Evolutionary conservation across 1,284 basidiomycete genomes (phyloP).

Genomic region (Ceratobasidium sp.): DNA sequence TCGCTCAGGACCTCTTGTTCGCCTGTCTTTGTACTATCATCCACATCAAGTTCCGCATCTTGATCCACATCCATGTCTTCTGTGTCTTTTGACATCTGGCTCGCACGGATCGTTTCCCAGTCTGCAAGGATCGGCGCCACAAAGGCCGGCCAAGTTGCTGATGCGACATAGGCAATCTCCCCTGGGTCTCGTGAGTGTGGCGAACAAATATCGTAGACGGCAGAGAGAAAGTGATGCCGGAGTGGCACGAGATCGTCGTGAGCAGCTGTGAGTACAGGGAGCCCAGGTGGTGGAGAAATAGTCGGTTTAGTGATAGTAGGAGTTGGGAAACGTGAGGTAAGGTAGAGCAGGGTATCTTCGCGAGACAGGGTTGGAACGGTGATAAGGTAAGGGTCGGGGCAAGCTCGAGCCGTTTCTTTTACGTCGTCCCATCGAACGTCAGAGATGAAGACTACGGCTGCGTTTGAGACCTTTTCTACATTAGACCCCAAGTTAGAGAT

Average conservation of each 20-base stretch:
- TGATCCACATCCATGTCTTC: slow-evolving; percentile 42
- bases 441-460: slow-evolving; percentile 76
- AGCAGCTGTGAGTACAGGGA: slow-evolving; percentile 61
- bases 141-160: slow-evolving; percentile 85
- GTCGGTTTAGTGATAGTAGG: slow-evolving; percentile 51
- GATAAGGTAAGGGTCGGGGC: slow-evolving; percentile 83
- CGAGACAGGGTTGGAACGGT: slow-evolving; percentile 71
- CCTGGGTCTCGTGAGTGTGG: slow-evolving; percentile 76
- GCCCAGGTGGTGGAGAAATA: slow-evolving; percentile 63
- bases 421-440: slow-evolving; percentile 81
- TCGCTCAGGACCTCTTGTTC: slow-evolving; percentile 40
- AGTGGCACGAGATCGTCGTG: slow-evolving; percentile 60
- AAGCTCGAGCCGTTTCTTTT: slow-evolving; percentile 75
- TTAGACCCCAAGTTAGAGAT: slow-evolving; percentile 37
- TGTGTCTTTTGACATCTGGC: slow-evolving; percentile 16
- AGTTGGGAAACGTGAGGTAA: slow-evolving; percentile 60
- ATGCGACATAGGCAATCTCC: slow-evolving; percentile 82
- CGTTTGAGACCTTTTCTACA: slow-evolving; percentile 59
- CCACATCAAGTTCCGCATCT: slow-evolving; percentile 41
- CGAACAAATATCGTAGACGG: slow-evolving; percentile 74
- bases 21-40: slow-evolving; percentile 4
- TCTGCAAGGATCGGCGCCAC: slow-evolving; percentile 75
- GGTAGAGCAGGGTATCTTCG: slow-evolving; percentile 64
- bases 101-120: slow-evolving; percentile 54
- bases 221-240: slow-evolving; percentile 75